A percentile compares a stretch with the other conserved stretches of the same genome.
Conservation (phyloP, 345 rosid species). For the Camelina laxa region DNA sequence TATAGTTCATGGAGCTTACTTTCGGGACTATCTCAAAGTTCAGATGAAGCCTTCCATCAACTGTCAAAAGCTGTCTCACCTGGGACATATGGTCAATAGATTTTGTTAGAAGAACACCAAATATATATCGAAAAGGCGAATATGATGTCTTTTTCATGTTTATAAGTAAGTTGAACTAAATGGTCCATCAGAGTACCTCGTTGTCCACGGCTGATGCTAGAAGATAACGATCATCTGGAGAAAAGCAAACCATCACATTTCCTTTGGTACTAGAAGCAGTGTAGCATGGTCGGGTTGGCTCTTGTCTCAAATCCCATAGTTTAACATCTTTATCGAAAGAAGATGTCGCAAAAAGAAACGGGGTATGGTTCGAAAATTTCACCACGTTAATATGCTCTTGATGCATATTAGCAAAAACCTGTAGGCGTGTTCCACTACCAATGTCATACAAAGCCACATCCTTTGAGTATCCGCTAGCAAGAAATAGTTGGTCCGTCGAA, state of each 20-base stretch:
- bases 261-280: conserved; percentile 81
- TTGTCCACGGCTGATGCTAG: conserved; percentile 95
- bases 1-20: conserved; percentile 86
- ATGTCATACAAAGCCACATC: conserved; percentile 89
- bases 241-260: conserved; percentile 98
- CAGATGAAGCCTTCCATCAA: conserved; percentile 83
- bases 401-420: conserved; percentile 87
- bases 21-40: conserved; percentile 73
- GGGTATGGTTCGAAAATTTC: conserved; percentile 89
- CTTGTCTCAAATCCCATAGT: conserved; percentile 92
- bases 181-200: conserved; percentile 61
- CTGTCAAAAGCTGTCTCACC: conserved; percentile 91
- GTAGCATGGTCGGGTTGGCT: conserved; percentile 77
- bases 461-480: conserved; percentile 92
- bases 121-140: background rate
- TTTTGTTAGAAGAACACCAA: background rate
- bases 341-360: conserved; percentile 87
- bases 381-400: conserved; percentile 90
- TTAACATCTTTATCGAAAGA: conserved; percentile 93
- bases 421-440: conserved; percentile 67
- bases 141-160: background rate
- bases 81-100: conserved; percentile 39
- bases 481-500: conserved; percentile 83
- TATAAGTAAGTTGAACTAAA: background rate
- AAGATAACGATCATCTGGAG: conserved; percentile 97